Conservation (phyloP, 2,329 filamentous ascomycete species). For the Drechslerella coelobrocha region DNA sequence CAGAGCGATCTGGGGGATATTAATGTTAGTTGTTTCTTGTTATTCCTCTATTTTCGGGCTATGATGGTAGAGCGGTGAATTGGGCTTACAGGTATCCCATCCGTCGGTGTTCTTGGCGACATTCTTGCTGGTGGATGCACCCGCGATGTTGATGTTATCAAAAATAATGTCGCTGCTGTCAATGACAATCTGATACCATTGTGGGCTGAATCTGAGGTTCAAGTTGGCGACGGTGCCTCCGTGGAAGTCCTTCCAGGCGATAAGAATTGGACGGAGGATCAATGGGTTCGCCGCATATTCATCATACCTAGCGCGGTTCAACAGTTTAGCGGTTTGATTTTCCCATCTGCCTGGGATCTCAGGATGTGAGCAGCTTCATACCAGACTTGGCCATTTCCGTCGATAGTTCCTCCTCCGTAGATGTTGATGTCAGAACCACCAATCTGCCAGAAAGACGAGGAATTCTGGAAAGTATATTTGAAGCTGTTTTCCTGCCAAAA, state of each 20-base stretch:
- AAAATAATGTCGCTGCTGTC: conserved; percentile 71
- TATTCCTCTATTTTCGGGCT: too few relatives aligned
- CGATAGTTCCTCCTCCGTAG: conserved; percentile 67
- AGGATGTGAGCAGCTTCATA: too few relatives aligned
- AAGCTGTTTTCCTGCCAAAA: conserved; percentile 73
- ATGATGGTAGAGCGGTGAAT: background rate
- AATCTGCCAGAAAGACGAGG: conserved; percentile 71
- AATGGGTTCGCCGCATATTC: conserved; percentile 66
- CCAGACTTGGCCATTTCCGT: conserved; percentile 71
- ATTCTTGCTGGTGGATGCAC: conserved; percentile 64
- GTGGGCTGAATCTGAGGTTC: conserved; percentile 67
- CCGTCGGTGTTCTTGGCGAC: conserved; percentile 72
- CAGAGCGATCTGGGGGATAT: conserved; percentile 61
- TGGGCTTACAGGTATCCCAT: conserved; percentile 64
- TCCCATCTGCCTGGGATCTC: too few relatives aligned
- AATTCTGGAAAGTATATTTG: conserved; percentile 71
- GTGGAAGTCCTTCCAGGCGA: conserved; percentile 66
- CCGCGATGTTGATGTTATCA: conserved; percentile 68
- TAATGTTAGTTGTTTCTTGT: conserved; percentile 18
- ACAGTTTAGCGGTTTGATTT: too few relatives aligned
- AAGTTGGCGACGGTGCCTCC: conserved; percentile 67
- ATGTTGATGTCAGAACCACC: conserved; percentile 72
- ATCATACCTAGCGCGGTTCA: conserved; percentile 63
- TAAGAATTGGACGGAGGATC: conserved; percentile 67
- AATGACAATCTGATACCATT: conserved; percentile 71